A percentile compares a stretch with the other conserved stretches of the same genome.
Conservation (phyloP, 78 protist genomes). For the Dictyostelium purpureum region DNA sequence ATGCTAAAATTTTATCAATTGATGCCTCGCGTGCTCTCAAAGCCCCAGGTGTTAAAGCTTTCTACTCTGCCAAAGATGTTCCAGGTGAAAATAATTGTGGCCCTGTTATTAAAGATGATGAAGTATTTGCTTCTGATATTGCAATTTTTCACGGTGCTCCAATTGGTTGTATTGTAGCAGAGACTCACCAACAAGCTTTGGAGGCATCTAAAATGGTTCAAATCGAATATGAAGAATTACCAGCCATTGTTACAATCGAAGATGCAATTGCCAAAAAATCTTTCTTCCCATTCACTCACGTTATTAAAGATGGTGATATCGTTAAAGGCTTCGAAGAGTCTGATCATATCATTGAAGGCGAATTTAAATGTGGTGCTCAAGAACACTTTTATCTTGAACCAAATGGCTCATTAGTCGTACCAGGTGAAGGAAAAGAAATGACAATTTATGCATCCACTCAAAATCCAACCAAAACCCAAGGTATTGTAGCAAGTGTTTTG, state of each 20-base stretch:
- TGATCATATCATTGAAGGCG: constrained; percentile 73
- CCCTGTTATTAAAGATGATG: constrained; percentile 88
- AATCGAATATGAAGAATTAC: constrained; percentile 87
- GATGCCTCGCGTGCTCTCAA: constrained; percentile 36
- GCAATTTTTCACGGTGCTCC: constrained; percentile 76
- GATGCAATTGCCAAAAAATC: constrained; percentile 87
- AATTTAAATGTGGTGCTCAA: constrained; percentile 91
- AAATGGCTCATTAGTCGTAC: constrained; percentile 86
- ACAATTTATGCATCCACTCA: constrained; percentile 86
- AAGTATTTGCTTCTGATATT: constrained; percentile 63
- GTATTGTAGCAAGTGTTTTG: constrained; percentile 73
- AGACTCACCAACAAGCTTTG: constrained; percentile 67
- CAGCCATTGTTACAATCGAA: constrained; percentile 86
- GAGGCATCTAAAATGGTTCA: constrained; percentile 79
- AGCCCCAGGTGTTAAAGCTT: constrained; percentile 80
- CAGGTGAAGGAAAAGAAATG: constrained; percentile 90
- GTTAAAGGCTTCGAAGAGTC: constrained; percentile 45
- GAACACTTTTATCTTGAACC: constrained; percentile 98
- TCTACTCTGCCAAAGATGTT: constrained; percentile 80
- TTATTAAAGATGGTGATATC: constrained; percentile 82
- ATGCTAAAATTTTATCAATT: constrained; percentile 59
- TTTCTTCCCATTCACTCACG: not conserved
- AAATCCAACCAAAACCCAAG: constrained; percentile 88
- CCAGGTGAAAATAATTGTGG: constrained; percentile 80
- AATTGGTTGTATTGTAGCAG: constrained; percentile 93